Conservation (phyloP, 208 protist genomes). For the Porcisia hertigi region DNA sequence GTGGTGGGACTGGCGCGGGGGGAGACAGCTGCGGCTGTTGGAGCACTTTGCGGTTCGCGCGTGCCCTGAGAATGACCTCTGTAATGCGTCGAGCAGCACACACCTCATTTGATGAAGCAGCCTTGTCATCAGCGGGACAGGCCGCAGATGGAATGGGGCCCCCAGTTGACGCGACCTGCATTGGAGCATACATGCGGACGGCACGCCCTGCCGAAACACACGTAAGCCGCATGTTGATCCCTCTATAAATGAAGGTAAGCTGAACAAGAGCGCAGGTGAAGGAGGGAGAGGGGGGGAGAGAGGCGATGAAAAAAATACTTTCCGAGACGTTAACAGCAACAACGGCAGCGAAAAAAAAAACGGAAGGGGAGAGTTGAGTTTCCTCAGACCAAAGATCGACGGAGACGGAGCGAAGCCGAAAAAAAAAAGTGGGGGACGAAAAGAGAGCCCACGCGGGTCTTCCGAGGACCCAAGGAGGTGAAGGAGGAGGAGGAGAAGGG, state of each 20-base stretch:
- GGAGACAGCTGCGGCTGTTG: background rate
- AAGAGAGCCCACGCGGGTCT: no score
- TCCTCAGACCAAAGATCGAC: no score
- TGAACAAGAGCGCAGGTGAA: no score
- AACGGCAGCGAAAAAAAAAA: no score
- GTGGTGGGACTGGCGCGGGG: conserved; percentile 1
- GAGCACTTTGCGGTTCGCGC: background rate
- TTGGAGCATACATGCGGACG: conserved; percentile 34
- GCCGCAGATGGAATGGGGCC: background rate
- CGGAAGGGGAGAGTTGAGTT: no score
- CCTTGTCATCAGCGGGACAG: background rate
- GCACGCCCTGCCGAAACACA: conserved; percentile 11
- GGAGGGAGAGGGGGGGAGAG: background rate
- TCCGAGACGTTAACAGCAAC: no score
- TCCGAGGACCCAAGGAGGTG: no score
- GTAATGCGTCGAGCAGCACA: conserved; percentile 16
- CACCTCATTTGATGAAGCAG: conserved; percentile 3
- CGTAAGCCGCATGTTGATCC: conserved; percentile 3
- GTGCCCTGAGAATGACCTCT: conserved; percentile 16
- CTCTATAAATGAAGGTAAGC: background rate
- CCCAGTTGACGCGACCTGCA: background rate
- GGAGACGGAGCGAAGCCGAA: no score
- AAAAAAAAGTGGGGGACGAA: no score
- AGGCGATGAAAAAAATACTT: background rate
- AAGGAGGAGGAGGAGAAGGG: no score